Evolutionary conservation across 768 basidiomycete genomes (phyloP).

Genomic region (Phaeotremella fagi): DNA sequence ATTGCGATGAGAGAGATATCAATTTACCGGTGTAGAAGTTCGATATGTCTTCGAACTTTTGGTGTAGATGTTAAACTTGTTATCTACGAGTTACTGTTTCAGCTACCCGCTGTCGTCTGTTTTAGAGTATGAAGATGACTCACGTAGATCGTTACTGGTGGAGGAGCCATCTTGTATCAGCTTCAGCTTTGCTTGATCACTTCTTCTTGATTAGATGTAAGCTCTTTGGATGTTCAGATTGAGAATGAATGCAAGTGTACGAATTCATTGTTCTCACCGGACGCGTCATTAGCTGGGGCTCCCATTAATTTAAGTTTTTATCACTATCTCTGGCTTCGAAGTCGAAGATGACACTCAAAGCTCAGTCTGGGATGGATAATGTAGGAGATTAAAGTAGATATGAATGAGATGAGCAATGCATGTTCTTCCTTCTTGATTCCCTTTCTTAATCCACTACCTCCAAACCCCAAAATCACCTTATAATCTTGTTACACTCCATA

Average conservation of each 20-base stretch:
- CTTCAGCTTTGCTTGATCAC: too few species aligned
- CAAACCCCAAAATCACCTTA: slow-evolving; percentile 13
- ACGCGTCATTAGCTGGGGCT: too few species aligned
- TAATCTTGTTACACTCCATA: slow-evolving; percentile 42
- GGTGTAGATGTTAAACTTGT: slow-evolving; percentile 39
- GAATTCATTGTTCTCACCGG: too few species aligned
- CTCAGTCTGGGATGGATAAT: too few species aligned
- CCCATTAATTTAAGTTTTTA: too few species aligned
- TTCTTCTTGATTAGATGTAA: too few species aligned
- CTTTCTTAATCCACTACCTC: background rate
- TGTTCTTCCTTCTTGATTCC: background rate
- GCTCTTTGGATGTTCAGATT: too few species aligned
- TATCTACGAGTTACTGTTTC: slow-evolving; percentile 8
- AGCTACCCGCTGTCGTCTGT: background rate
- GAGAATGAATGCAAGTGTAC: too few species aligned
- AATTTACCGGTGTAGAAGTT: slow-evolving; percentile 35
- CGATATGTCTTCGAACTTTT: slow-evolving; percentile 35
- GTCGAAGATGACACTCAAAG: too few species aligned
- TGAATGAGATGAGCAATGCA: too few species aligned
- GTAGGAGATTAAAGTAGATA: too few species aligned
- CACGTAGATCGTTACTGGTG: slow-evolving; percentile 42
- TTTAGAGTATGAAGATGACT: slow-evolving; percentile 6
- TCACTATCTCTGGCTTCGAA: too few species aligned
- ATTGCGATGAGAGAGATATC: background rate
- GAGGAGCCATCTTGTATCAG: slow-evolving; percentile 40